These are phyloP conservation scores for Boletus reticuloceps DNA, from an alignment of 768 basidiomycete genomes.

Conservation along the genomic window DNA sequence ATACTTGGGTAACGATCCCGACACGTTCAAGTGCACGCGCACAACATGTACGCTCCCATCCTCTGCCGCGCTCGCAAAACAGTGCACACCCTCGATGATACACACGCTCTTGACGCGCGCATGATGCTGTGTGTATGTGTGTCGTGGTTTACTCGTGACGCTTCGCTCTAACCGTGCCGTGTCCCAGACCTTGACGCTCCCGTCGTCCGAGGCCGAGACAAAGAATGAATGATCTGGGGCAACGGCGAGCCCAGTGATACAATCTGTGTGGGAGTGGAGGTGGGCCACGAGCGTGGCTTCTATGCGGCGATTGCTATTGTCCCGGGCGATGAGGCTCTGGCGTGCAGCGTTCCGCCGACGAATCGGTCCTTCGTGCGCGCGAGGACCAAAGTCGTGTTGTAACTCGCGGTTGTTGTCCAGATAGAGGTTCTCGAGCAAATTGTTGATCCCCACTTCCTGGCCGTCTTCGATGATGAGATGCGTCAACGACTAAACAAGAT, in stretches of 20 bases:
- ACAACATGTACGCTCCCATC: constrained; percentile 85
- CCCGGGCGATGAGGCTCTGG: constrained; percentile 64
- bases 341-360: constrained; percentile 73
- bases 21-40: constrained; percentile 70
- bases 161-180: constrained; percentile 92
- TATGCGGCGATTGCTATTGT: constrained; percentile 54
- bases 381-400: constrained; percentile 89
- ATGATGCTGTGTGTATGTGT: constrained; percentile 71
- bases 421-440: constrained; percentile 86
- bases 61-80: constrained; percentile 84
- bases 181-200: constrained; percentile 91
- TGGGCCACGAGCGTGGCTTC: constrained; percentile 85
- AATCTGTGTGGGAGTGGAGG: constrained; percentile 77
- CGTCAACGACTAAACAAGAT: not conserved
- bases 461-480: constrained; percentile 54
- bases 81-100: constrained; percentile 82
- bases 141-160: constrained; percentile 80
- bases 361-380: constrained; percentile 76
- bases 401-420: constrained; percentile 83
- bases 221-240: constrained; percentile 96
- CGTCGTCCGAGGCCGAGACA: constrained; percentile 90
- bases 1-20: constrained; percentile 78
- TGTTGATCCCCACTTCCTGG: constrained; percentile 86
- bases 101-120: constrained; percentile 69
- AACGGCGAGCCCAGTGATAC: constrained; percentile 77